Evolutionary conservation across 306 rosid species (phyloP), one percentile per base, ranked within the genome.

Genomic region (Sophora flavescens): DNA sequence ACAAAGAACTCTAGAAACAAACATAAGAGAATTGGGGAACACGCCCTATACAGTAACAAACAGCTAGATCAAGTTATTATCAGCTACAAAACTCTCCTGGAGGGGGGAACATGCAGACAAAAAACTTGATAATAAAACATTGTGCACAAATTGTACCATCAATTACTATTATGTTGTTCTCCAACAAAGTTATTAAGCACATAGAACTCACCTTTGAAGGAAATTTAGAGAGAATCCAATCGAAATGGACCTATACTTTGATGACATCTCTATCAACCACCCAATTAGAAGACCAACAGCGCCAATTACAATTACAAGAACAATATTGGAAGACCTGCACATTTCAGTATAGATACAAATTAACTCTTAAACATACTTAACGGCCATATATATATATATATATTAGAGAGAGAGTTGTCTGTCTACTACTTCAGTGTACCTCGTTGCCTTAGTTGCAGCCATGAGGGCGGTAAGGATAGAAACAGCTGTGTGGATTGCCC

Each of bases 381-480:
- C 17, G 6, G 15, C 17, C 17, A 14, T 3, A 10, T 45, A 8
- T n/a, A 30, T 9, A 3, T 16, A 9, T 30, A 3, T 6, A 5
- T 16, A 18, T 4, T 0, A 22, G 22, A 22, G 22, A 22, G 22
- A 22, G 22, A 22, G 22, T 22, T 22, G 22, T 22, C 0, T 22
- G 22, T 22, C 22, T 22, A 22, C 22, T 22, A 22, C 22, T 22
- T 22, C 22, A 44, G 60, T 7, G 39, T 66, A 95, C 99, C 98
- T 88, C 67, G 98, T 95, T 63, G 98, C 97, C 80, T 95, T 82
- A 15, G 98, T 89, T 63, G 54, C 66, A 32, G 98, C 92, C 92
- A 96, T 76, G 68, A 96, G 93, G n/a, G 99, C 99, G 3, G 99
- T 96, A 77, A 96, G 82, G 74, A 92, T 91, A 58, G 91, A 86